Base-by-base conservation (phyloP, 2,329 filamentous ascomycete genomes). In the Gaeumannomyces sp. region DNA sequence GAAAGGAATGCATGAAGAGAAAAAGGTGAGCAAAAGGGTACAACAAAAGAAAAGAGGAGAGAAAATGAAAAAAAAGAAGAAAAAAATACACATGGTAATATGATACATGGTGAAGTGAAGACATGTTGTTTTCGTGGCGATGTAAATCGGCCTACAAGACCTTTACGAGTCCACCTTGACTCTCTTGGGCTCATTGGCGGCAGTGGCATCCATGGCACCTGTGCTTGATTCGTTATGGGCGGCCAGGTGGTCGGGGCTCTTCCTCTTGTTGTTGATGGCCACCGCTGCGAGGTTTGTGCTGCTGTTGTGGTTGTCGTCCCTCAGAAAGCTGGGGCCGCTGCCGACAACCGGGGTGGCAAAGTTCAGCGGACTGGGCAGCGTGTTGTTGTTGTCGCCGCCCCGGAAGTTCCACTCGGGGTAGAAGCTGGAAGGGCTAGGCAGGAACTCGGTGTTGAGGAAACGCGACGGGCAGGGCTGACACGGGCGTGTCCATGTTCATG, bases 381-480 rank as follows among this genome's bases (percentile, higher is more conserved):
- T 95, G 71, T 95, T 96, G 74, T 84, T 90, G 69, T 95, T 91
- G 65, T 81, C 76, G 72, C 83, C 66, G 74, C 86, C 74, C 75
- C 87, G 73, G 75, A 91, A 93, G 69, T 90, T 89, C 93, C 93
- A 97, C 68, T 96, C 93, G 0, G 90, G 88, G 72, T 96, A 98
- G 78, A 98, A 97, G 69, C 88, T 92, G 68, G 90, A 96, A 0
- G 95, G 95, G 65, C 92, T 96, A 0, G 95, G 93, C 22, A 98
- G 81, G 64, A 97, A 87, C 50, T 93, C 92, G 69, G 91, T 92
- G 65, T 89, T 90, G 70, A 98, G 89, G 75, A 98, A 97, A 57
- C 94, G 87, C 62, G 92, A 96, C 0, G 95, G n/a, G 95, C 14
- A 99, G 81, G 4, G 94, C 93, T 2, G 93, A 97, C n/a, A 96